Evolutionary conservation across 345 rosid genomes (phyloP).

Genomic region (Arabis hirsuta): DNA sequence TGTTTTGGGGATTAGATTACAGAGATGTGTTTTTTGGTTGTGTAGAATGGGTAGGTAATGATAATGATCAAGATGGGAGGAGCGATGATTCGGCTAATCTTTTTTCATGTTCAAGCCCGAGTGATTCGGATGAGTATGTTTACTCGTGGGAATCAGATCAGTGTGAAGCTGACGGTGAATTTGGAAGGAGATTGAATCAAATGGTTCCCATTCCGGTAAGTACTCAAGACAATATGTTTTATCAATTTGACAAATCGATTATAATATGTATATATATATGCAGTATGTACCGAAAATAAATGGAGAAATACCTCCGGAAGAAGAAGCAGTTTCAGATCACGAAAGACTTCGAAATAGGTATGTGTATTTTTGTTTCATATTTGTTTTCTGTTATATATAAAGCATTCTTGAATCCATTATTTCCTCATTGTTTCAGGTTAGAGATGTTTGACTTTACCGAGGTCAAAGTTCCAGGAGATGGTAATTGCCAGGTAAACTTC

Average conservation of each 20-base stretch:
- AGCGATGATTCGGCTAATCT: constrained; percentile 54
- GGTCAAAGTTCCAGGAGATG: constrained; percentile 48
- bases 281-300: constrained; percentile 94
- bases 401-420: constrained; percentile 14
- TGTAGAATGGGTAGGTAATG: constrained; percentile 56
- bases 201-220: constrained; percentile 83
- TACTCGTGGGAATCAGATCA: constrained; percentile 70
- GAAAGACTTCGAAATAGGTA: constrained; percentile 86
- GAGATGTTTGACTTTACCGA: constrained; percentile 41
- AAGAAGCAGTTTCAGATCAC: constrained; percentile 95
- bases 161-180: constrained; percentile 67
- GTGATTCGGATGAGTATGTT: constrained; percentile 59
- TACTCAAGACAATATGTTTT: not conserved
- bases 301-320: constrained; percentile 91
- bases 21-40: constrained; percentile 33
- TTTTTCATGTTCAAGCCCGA: constrained; percentile 70
- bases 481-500: constrained; percentile 43
- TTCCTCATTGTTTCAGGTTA: constrained; percentile 27
- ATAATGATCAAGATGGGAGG: constrained; percentile 55
- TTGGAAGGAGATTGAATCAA: constrained; percentile 78
- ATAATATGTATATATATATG: constrained; percentile 9
- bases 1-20: constrained; percentile 13
- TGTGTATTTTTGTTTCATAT: constrained; percentile 9
- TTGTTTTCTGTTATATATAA: not conserved
- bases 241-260: not conserved